Evolutionary conservation across 768 basidiomycete genomes (phyloP), one percentile per base, ranked within the genome.

Genomic region (Lentinula detonsa): DNA sequence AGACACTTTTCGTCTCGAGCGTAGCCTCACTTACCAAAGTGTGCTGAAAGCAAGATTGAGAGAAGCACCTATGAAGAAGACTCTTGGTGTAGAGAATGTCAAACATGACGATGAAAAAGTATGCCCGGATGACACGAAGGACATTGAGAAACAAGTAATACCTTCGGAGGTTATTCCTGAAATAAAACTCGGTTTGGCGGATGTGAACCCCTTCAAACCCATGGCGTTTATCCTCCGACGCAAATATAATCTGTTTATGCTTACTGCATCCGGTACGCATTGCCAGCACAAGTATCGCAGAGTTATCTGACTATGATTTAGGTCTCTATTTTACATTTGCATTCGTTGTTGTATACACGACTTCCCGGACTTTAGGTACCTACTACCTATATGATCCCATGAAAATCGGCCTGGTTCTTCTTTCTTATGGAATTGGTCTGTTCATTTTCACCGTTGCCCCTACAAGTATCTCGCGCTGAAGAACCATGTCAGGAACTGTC

Each of bases 1-100:
- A 61, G 93, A 95, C 67, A 92, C 92, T 0, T 95, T 91, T 74
- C 82, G 93, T 16, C 75, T 81, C 59, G 91, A 94, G 67, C 86
- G 95, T 48, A 95, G 92, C 58, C 73, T 90, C 23, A 83, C 85
- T 2, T 96, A 95, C 70, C 90, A 91, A 68, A 77, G 78, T 40
- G 85, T 86, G 0, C 73, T 91, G 46, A 80, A 76, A 62, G 73
- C 77, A 51, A 77, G 80, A 16, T 60, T 75, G 5, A 71, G 71
- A 46, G 68, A 34, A 31, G 53, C 34, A 57, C 51, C 53, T 52
- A 61, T 31, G 7, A 57, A 65, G 60, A 60, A 42, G 63, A 59
- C 49, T 59, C 67, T n/a, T 49, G 57, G 33, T 59, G 64, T 48
- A 54, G 74, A 73, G 61, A 72, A 67, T 40, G 69, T 64, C 55